Percentiles rank a stretch among this genome's conserved stretches.
Evolutionary conservation across 2,329 filamentous ascomycete species (phyloP).

Genomic region (Arthrocladium fulminans): DNA sequence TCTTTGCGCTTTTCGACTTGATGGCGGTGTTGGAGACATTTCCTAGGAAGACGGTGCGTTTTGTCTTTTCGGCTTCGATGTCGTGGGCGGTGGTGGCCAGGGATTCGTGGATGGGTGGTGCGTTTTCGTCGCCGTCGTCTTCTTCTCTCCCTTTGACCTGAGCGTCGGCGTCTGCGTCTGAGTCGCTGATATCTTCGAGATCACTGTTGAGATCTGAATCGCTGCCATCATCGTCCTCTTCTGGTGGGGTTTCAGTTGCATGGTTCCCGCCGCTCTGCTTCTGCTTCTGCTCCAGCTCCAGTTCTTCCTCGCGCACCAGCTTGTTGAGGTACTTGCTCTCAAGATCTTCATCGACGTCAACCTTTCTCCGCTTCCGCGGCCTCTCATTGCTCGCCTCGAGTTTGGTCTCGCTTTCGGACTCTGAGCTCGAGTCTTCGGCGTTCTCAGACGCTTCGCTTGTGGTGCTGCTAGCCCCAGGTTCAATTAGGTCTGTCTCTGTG

Average conservation of each 20-base stretch:
- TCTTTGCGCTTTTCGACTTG: slow-evolving; percentile 71
- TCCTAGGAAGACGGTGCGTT: slow-evolving; percentile 82
- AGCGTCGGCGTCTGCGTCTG: slow-evolving; percentile 20
- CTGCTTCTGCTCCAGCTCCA: slow-evolving; percentile 23
- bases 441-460: slow-evolving; percentile 10
- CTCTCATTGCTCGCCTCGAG: slow-evolving; percentile 3
- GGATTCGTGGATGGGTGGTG: slow-evolving; percentile 33
- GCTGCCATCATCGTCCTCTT: slow-evolving; percentile 28
- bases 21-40: slow-evolving; percentile 82
- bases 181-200: slow-evolving; percentile 15
- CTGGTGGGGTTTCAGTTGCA: slow-evolving; percentile 45
- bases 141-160: slow-evolving; percentile 4
- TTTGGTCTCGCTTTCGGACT: slow-evolving; percentile 1
- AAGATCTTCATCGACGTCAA: slow-evolving; percentile 17
- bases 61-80: slow-evolving; percentile 59
- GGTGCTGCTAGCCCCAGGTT: not conserved
- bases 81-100: slow-evolving; percentile 25
- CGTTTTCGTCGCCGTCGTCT: slow-evolving; percentile 12
- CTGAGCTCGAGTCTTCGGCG: not conserved
- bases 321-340: slow-evolving; percentile 21
- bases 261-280: slow-evolving; percentile 34
- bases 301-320: slow-evolving; percentile 21
- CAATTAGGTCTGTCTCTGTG: slow-evolving; percentile 24
- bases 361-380: slow-evolving; percentile 29
- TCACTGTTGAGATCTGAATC: slow-evolving; percentile 23